Evolutionary conservation across 768 basidiomycete genomes (phyloP).

Genomic region (Cystofilobasidium capitatum): DNA sequence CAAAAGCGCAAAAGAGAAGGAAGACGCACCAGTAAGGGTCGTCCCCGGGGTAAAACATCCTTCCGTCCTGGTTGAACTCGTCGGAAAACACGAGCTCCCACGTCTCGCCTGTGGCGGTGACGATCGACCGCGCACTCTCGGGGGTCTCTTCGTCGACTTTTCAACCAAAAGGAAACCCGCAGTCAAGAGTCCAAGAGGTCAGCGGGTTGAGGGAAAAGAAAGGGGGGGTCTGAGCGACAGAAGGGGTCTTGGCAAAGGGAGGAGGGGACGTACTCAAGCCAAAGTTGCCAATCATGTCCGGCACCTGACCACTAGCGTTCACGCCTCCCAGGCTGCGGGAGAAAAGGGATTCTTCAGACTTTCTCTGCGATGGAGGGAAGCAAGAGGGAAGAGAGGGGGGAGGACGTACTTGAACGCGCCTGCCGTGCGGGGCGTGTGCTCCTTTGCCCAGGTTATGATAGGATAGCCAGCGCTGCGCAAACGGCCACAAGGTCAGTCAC

Average conservation of each 20-base stretch:
- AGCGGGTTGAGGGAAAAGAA: background rate
- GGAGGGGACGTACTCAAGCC: background rate
- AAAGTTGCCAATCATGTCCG: slow-evolving; percentile 2
- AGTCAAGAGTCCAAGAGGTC: no score
- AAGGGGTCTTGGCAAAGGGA: background rate
- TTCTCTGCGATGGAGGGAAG: background rate
- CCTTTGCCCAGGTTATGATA: background rate
- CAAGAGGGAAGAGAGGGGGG: background rate
- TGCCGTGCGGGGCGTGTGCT: background rate
- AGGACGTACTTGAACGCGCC: slow-evolving; percentile 23
- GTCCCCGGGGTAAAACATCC: slow-evolving; percentile 26
- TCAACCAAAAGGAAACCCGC: background rate
- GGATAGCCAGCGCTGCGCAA: slow-evolving; percentile 24
- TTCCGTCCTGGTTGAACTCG: slow-evolving; percentile 17
- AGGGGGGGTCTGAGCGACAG: background rate
- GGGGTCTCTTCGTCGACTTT: slow-evolving; percentile 22
- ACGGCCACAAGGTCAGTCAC: background rate
- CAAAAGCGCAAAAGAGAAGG: background rate
- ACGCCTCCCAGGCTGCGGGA: slow-evolving; percentile 20
- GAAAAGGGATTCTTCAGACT: background rate
- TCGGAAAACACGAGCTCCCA: slow-evolving; percentile 26
- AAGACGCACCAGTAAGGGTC: slow-evolving; percentile 25
- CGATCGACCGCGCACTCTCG: slow-evolving; percentile 3
- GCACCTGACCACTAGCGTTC: slow-evolving; percentile 21
- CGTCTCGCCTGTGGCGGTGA: slow-evolving; percentile 15